Base-by-base conservation (phyloP, 305 asterid genomes). In the Solanum hybrid region DNA sequence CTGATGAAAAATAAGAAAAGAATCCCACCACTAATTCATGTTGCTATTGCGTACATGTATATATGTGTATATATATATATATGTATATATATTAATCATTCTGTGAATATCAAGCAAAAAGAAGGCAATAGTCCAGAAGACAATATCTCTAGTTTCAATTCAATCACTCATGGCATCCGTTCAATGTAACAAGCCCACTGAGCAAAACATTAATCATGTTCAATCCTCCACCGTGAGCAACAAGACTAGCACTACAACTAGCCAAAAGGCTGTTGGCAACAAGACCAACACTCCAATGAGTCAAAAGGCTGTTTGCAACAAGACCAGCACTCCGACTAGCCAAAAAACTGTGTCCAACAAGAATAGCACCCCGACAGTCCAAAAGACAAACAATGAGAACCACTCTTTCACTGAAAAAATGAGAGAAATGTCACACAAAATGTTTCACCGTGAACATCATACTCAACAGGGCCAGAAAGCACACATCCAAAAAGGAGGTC, bases 341-440 rank as follows among this genome's bases (percentile, higher is more conserved):
- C 87, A 83, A 45, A 83, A 41, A 83, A 13, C 26, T 82, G 73
- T 41, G 87, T 15, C 27, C 72, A 83, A 41, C 86, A 88, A 39
- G 73, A 88, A 51, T 37, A 41, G 77, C 90, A 45, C 75, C 13
- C 86, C 41, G 2, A 88, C 78, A 34, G 34, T n/a, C 87, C 90
- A 77, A 79, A 88, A 88, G 87, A 65, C 77, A 20, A 89, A 82
- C 32, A 75, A 89, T 37, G 89, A 89, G 77, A 45, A 79, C 87
- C 79, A 79, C 11, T 89, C 90, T 57, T 79, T 89, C 14, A 3
- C 51, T 1, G 82, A 89, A 29, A 89, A 89, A 85, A 76, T 82
- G 91, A 89, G 17, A 89, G 91, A 72, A 75, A 82, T 68, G 91
- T 26, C 89, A 36, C 76, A 86, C 36, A 89, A 72, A 89, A 85